A percentile compares a stretch with the other conserved stretches of the same genome.
These are phyloP conservation scores for Zygosaccharomyces sapae DNA, from an alignment of 1,139 yeast species.

Conservation along the genomic window DNA sequence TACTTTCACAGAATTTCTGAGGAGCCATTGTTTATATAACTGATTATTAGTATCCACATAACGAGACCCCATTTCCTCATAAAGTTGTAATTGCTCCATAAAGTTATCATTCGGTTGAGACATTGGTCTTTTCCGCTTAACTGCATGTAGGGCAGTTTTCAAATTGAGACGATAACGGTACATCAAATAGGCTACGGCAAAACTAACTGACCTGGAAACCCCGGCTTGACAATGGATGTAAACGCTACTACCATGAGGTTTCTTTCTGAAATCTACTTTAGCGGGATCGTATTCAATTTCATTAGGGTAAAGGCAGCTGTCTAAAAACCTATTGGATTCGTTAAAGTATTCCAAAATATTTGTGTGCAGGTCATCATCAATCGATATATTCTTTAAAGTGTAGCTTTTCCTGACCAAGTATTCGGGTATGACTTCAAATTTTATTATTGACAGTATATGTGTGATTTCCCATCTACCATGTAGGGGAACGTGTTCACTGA, in stretches of 20 bases:
- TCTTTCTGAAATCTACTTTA: constrained; percentile 36
- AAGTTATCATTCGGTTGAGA: constrained; percentile 80
- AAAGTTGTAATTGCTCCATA: constrained; percentile 63
- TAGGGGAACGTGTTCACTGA: constrained; percentile 45
- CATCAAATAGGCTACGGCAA: constrained; percentile 77
- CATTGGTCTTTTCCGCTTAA: constrained; percentile 53
- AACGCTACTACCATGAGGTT: constrained; percentile 47
- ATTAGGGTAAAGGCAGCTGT: constrained; percentile 51
- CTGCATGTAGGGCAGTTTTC: constrained; percentile 66
- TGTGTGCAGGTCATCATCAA: constrained; percentile 61
- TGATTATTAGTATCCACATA: constrained; percentile 38
- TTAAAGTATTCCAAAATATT: constrained; percentile 62
- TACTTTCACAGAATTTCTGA: constrained; percentile 38
- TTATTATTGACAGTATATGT: constrained; percentile 64
- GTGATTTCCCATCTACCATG: constrained; percentile 49
- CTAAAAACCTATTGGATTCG: constrained; percentile 62
- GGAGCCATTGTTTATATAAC: constrained; percentile 51
- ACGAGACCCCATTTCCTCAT: constrained; percentile 46
- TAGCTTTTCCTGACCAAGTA: constrained; percentile 44
- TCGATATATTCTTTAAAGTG: constrained; percentile 56
- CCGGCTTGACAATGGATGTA: constrained; percentile 84
- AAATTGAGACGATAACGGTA: constrained; percentile 56
- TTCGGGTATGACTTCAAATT: constrained; percentile 56
- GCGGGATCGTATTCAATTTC: constrained; percentile 33
- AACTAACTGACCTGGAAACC: constrained; percentile 71